Evolutionary conservation across 495 filamentous ascomycete species (phyloP).

Genomic region (Chaetomium cochliodes): DNA sequence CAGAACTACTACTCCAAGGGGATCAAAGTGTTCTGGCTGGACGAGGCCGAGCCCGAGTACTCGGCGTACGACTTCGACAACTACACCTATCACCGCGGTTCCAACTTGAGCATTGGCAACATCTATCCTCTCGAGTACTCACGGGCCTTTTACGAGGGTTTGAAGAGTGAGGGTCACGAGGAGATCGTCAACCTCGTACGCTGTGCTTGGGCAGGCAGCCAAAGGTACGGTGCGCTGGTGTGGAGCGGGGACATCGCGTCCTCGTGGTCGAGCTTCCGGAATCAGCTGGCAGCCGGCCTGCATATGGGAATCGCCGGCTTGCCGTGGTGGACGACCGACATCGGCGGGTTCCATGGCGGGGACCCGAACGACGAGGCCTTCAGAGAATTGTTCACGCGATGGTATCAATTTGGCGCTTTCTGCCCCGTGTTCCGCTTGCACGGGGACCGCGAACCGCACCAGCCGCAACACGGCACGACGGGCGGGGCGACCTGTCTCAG

Average conservation of each 20-base stretch:
- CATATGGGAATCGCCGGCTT: slow-evolving; percentile 59
- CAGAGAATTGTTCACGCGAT: slow-evolving; percentile 57
- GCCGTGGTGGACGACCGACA: slow-evolving; percentile 61
- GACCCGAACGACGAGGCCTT: slow-evolving; percentile 53
- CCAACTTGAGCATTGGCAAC: slow-evolving; percentile 55
- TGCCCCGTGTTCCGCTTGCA: slow-evolving; percentile 61
- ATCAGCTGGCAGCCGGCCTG: slow-evolving; percentile 57
- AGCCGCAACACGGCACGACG: slow-evolving; percentile 37
- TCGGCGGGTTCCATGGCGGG: slow-evolving; percentile 61
- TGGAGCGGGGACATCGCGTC: slow-evolving; percentile 61
- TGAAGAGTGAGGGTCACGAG: slow-evolving; percentile 37
- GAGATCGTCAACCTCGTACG: slow-evolving; percentile 56
- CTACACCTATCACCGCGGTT: slow-evolving; percentile 55
- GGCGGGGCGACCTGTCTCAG: slow-evolving; percentile 37
- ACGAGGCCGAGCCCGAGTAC: slow-evolving; percentile 62
- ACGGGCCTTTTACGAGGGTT: slow-evolving; percentile 57
- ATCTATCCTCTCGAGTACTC: slow-evolving; percentile 57
- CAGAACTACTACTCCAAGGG: slow-evolving; percentile 57
- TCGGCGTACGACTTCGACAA: slow-evolving; percentile 59
- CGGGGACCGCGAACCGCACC: slow-evolving; percentile 57
- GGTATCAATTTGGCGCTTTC: slow-evolving; percentile 63
- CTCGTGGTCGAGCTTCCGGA: slow-evolving; percentile 54
- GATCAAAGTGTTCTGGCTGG: slow-evolving; percentile 61
- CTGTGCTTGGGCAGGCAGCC: slow-evolving; percentile 59
- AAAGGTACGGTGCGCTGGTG: slow-evolving; percentile 59